Percentiles rank a stretch among this genome's conserved stretches.
Conservation (phyloP, 164 flowering plant species). For the Umbilicus rupestris region DNA sequence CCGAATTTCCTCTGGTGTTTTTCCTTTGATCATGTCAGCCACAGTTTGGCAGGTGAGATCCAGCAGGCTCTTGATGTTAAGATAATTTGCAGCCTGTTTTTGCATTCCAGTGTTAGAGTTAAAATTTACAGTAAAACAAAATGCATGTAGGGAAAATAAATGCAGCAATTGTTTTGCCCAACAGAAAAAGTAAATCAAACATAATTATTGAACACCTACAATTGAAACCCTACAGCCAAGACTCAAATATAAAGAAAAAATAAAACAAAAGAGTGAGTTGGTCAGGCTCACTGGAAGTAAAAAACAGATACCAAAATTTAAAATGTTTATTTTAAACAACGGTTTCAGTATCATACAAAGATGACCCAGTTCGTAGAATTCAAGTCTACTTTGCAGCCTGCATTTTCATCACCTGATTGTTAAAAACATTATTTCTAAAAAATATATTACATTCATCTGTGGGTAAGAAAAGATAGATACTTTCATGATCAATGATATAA, state of each 20-base stretch:
- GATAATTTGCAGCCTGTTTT: conserved; percentile 6
- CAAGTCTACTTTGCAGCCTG: background rate
- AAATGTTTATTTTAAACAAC: too few species aligned
- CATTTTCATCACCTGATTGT: background rate
- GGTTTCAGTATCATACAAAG: background rate
- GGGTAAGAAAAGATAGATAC: background rate
- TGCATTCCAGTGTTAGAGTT: background rate
- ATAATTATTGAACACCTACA: too few species aligned
- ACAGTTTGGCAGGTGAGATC: conserved; percentile 7
- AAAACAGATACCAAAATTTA: too few species aligned
- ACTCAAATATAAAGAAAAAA: too few species aligned
- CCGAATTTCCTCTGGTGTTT: conserved; percentile 3
- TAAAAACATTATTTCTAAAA: background rate
- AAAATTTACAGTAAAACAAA: too few species aligned
- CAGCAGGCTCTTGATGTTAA: conserved; percentile 6
- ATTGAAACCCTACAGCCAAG: too few species aligned
- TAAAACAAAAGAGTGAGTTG: too few species aligned
- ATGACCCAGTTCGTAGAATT: background rate
- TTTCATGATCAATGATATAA: background rate
- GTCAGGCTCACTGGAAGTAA: too few species aligned
- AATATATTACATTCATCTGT: background rate
- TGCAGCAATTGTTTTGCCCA: background rate
- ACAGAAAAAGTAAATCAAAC: background rate
- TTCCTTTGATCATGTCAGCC: conserved; percentile 6
- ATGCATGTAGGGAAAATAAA: background rate